Evolutionary conservation across 371 early-diverging fungal species (phyloP).

Genomic region (Capillidium heterosporum): DNA sequence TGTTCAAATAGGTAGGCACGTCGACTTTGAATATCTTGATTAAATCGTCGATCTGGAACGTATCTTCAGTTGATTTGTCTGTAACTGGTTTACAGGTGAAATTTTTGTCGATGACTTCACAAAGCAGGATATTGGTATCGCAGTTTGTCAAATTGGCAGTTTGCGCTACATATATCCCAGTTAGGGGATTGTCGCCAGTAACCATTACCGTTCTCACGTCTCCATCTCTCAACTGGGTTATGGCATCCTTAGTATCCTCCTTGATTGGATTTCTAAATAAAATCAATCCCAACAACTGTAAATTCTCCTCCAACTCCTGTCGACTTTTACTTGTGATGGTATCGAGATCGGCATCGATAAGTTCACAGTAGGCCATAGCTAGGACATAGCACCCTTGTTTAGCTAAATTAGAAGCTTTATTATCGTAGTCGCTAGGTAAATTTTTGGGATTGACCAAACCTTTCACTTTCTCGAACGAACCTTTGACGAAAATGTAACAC

Average conservation of each 20-base stretch:
- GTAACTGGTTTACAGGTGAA: slow-evolving; percentile 17
- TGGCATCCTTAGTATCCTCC: slow-evolving; percentile 45
- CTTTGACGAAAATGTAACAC: slow-evolving; percentile 53
- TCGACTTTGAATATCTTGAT: slow-evolving; percentile 12
- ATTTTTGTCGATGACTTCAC: slow-evolving; percentile 20
- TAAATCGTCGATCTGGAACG: not conserved
- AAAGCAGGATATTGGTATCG: slow-evolving; percentile 21
- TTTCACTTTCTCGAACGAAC: slow-evolving; percentile 60
- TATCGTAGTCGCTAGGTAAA: slow-evolving; percentile 24
- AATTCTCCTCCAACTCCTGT: slow-evolving; percentile 42
- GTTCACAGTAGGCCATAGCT: slow-evolving; percentile 40
- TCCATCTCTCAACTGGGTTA: slow-evolving; percentile 53
- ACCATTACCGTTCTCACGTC: slow-evolving; percentile 70
- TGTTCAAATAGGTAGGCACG: slow-evolving; percentile 11
- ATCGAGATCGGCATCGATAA: slow-evolving; percentile 20
- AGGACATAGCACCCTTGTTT: slow-evolving; percentile 64
- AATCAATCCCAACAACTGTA: slow-evolving; percentile 47
- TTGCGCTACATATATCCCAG: slow-evolving; percentile 71
- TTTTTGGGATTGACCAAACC: slow-evolving; percentile 36
- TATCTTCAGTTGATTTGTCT: not conserved
- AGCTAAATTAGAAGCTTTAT: slow-evolving; percentile 29
- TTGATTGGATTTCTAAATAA: slow-evolving; percentile 80
- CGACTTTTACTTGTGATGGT: slow-evolving; percentile 25
- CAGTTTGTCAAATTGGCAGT: slow-evolving; percentile 45
- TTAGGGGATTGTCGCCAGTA: slow-evolving; percentile 83